Conservation (phyloP, 2,329 filamentous ascomycete species). For the Dryadomyces quercivorus region DNA sequence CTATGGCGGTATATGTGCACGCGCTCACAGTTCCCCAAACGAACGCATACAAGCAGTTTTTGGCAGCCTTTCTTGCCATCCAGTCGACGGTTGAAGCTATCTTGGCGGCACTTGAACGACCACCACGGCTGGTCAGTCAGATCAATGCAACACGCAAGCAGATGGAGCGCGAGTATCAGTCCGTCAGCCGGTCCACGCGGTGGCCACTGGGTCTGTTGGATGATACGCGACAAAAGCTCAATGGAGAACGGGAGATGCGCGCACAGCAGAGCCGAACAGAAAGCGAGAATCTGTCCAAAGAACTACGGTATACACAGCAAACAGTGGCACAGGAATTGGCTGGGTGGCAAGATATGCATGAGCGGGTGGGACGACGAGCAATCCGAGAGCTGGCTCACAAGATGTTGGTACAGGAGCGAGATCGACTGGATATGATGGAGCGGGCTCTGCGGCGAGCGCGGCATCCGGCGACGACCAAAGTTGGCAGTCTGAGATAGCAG, state of each 20-base stretch:
- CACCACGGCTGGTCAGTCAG: constrained; percentile 62
- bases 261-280: constrained; percentile 59
- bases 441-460: constrained; percentile 59
- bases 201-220: constrained; percentile 78
- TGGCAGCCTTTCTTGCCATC: constrained; percentile 66
- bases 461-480: not conserved
- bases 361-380: constrained; percentile 60
- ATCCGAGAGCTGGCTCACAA: constrained; percentile 64
- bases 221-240: constrained; percentile 70
- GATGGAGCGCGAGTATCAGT: constrained; percentile 66
- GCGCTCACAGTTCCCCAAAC: constrained; percentile 56
- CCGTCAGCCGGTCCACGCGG: constrained; percentile 59
- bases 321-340: constrained; percentile 85
- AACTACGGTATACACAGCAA: constrained; percentile 85
- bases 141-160: constrained; percentile 65
- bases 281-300: constrained; percentile 60
- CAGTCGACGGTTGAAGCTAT: constrained; percentile 76
- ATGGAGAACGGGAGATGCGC: constrained; percentile 75
- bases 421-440: constrained; percentile 67
- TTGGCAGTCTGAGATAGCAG: not conserved
- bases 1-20: constrained; percentile 60
- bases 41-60: constrained; percentile 60
- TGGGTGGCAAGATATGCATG: constrained; percentile 85
- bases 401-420: constrained; percentile 70
- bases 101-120: constrained; percentile 65